Base-by-base conservation (phyloP, 495 filamentous ascomycete genomes). In the Aspergillus panamensis region DNA sequence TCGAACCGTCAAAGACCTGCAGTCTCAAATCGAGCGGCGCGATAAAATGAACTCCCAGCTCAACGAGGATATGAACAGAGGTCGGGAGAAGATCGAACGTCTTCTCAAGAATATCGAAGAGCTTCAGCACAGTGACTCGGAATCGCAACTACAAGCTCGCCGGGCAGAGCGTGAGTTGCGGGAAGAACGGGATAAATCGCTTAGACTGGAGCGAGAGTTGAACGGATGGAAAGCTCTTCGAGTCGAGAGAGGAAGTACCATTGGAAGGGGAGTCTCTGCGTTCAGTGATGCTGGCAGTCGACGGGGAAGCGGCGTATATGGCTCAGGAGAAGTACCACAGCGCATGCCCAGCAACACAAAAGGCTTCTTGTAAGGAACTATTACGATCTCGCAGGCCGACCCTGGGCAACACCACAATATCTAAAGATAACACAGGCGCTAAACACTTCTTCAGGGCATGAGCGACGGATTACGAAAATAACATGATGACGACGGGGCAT, bases 81-180 rank as follows among this genome's bases (percentile, higher is more conserved):
- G 87, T 62, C 89, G 94, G 40, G 94, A 97, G 68, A 95, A 92
- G 74, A 82, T 90, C 57, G 90, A 92, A 55, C 90, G 91, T 55
- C 83, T 97, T 3, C 87, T 98, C 40, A 79, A 84, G 60, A 90
- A 89, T 8, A 95, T 98, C 61, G 92, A 97, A 63, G 94, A 97
- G 65, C 85, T 98, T 30, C 92, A 98, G 69, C 80, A 88, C 29
- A 86, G 83, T 30, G 92, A 97, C 63, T 87, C 86, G 20, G 80
- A 85, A n/a, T 84, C 83, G 19, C 89, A 96, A 69, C 77, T 98
- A 12, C 74, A 84, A 30, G 85, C 88, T 10, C 85, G 92, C 37
- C 83, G 94, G 8, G 90, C 91, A 2, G 93, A 98, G 69, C 82
- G 95, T 17, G 94, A 97, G 62, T 76, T 96, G 16, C 81, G 91